Conservation (phyloP, 805 yeast species). For the Candida dendrica region DNA sequence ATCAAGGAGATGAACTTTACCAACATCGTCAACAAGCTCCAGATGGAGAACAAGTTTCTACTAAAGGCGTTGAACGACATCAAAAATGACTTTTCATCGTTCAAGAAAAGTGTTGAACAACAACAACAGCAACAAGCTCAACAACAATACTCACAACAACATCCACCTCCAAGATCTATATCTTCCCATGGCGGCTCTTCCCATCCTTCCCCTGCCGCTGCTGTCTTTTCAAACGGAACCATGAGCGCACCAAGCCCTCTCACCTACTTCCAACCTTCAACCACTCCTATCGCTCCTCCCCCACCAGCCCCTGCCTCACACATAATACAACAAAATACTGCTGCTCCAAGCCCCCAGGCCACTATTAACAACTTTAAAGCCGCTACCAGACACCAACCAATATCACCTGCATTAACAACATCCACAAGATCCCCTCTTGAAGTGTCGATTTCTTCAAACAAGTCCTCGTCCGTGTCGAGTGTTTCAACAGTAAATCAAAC, state of each 20-base stretch:
- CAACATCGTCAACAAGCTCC: slow-evolving; percentile 15
- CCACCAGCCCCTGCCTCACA: no score
- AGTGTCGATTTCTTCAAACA: not conserved
- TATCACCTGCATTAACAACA: slow-evolving; percentile 1
- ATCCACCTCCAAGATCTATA: slow-evolving; percentile 8
- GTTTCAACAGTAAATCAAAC: not conserved
- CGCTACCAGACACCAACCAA: slow-evolving; percentile 5
- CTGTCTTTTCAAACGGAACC: slow-evolving; percentile 18
- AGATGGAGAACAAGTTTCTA: slow-evolving; percentile 28
- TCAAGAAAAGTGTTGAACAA: slow-evolving; percentile 10
- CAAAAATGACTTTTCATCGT: slow-evolving; percentile 16
- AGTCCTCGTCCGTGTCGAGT: not conserved
- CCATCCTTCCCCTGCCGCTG: slow-evolving; percentile 16
- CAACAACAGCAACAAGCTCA: no score
- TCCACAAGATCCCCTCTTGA: slow-evolving; percentile 1
- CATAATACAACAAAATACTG: slow-evolving; percentile 1
- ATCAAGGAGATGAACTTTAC: slow-evolving; percentile 35
- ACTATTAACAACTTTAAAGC: slow-evolving; percentile 3
- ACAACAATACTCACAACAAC: slow-evolving; percentile 7
- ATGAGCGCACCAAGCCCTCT: slow-evolving; percentile 20
- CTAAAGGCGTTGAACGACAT: slow-evolving; percentile 23
- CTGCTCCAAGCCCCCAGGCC: not conserved
- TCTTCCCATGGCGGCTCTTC: not conserved
- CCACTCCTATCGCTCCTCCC: slow-evolving; percentile 31
- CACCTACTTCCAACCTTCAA: slow-evolving; percentile 43